A percentile compares a stretch with the other conserved stretches of the same genome.
Evolutionary conservation across 2,329 filamentous ascomycete genomes (phyloP).

Genomic region (Aurifilum marmelostoma): DNA sequence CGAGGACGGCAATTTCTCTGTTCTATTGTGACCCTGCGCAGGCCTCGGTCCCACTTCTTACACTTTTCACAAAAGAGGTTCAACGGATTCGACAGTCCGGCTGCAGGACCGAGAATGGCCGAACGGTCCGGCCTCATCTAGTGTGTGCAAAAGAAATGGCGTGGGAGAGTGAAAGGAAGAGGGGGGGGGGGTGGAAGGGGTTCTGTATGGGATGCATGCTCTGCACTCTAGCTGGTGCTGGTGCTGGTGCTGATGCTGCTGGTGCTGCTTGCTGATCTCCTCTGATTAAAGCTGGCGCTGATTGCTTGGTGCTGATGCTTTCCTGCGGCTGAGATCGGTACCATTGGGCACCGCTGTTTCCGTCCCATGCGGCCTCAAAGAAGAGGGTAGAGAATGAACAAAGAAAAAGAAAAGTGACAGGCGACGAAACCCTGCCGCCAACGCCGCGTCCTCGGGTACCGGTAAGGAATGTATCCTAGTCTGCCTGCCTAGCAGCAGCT

Average conservation of each 20-base stretch:
- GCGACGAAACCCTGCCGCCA: not conserved
- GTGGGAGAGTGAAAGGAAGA: no score
- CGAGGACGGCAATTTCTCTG: not conserved
- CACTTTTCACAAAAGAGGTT: not conserved
- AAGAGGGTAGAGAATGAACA: no score
- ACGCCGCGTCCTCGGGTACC: not conserved
- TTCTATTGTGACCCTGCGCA: not conserved
- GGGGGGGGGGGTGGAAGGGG: no score
- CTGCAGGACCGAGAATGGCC: not conserved
- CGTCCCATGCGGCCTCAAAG: not conserved
- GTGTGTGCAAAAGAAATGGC: not conserved
- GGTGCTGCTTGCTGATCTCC: not conserved
- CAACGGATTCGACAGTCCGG: not conserved
- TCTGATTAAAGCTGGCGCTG: not conserved
- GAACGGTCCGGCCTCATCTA: not conserved
- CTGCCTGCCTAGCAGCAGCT: not conserved
- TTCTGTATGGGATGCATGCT: not conserved
- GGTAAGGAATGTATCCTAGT: not conserved
- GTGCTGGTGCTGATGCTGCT: not conserved
- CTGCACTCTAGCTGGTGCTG: not conserved
- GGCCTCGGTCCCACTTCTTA: not conserved
- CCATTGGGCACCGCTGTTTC: not conserved
- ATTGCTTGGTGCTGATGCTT: constrained; percentile 1
- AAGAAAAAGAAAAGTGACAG: not conserved
- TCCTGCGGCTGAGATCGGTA: not conserved